These are phyloP conservation scores for Candida sp. DNA, from an alignment of 1,139 yeast genomes.

Conservation along the genomic window DNA sequence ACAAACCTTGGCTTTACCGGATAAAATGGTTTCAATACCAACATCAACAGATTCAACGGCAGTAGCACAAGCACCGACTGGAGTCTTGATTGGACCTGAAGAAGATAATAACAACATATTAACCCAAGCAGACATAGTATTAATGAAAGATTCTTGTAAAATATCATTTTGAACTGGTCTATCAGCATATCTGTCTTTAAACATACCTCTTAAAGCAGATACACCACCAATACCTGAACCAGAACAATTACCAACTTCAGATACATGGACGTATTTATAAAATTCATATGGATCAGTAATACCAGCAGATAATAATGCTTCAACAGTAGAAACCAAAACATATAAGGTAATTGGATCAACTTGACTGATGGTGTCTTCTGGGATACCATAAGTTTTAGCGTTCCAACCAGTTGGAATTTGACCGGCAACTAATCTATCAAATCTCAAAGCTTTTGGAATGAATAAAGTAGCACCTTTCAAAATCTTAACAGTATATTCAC, in stretches of 20 bases:
- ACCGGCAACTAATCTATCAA: constrained; percentile 97
- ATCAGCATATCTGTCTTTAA: constrained; percentile 89
- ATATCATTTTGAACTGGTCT: constrained; percentile 95
- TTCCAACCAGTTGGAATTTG: constrained; percentile 99
- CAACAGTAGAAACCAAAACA: constrained; percentile 91
- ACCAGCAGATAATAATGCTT: constrained; percentile 92
- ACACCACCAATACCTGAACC: constrained; percentile 99
- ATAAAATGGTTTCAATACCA: constrained; percentile 89
- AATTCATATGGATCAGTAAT: constrained; percentile 97
- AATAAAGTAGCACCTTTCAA: constrained; percentile 89
- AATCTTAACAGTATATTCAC: constrained; percentile 87
- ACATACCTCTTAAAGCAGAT: constrained; percentile 94
- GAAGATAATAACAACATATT: constrained; percentile 95
- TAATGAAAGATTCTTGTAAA: constrained; percentile 95
- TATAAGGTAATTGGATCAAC: constrained; percentile 95
- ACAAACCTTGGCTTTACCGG: constrained; percentile 94
- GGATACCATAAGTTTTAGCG: constrained; percentile 91
- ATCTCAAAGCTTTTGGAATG: constrained; percentile 94
- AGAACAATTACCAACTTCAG: constrained; percentile 98
- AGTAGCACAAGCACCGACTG: constrained; percentile 99
- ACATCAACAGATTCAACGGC: constrained; percentile 96
- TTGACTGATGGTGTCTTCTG: constrained; percentile 89
- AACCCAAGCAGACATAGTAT: constrained; percentile 99
- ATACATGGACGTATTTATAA: constrained; percentile 96
- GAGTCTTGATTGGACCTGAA: constrained; percentile 99